Percentiles rank a stretch among this genome's conserved stretches.
Evolutionary conservation across 495 filamentous ascomycete species (phyloP).

Genomic region (Gamarada debralockiae): DNA sequence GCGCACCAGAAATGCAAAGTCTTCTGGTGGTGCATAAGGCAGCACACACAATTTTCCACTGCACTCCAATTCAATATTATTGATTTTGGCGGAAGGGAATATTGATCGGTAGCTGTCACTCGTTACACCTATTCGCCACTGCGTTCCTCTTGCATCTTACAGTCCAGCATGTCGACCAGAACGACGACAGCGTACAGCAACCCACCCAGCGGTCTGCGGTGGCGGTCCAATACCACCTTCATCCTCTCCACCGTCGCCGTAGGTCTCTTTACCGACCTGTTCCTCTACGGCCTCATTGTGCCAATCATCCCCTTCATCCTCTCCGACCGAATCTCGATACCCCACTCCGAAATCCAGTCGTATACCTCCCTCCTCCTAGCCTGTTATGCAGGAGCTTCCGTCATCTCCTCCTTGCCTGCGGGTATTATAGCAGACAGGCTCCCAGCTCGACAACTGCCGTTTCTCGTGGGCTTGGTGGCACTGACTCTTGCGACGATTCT

Average conservation of each 20-base stretch:
- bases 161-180: too few relatives aligned
- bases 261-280: constrained; percentile 58
- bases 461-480: constrained; percentile 52
- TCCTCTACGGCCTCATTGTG: constrained; percentile 56
- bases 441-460: constrained; percentile 50
- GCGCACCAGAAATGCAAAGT: too few relatives aligned
- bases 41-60: too few relatives aligned
- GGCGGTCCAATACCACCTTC: constrained; percentile 27
- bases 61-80: too few relatives aligned
- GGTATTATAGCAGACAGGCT: constrained; percentile 57
- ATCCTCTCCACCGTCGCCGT: constrained; percentile 58
- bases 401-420: constrained; percentile 52
- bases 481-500: constrained; percentile 54
- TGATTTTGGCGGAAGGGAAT: too few relatives aligned
- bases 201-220: not conserved
- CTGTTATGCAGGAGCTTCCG: constrained; percentile 53
- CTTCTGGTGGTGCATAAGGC: too few relatives aligned
- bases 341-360: constrained; percentile 47
- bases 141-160: too few relatives aligned
- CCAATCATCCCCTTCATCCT: constrained; percentile 63
- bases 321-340: constrained; percentile 44
- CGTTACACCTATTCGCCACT: too few relatives aligned
- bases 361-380: constrained; percentile 52
- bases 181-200: not conserved
- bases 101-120: too few relatives aligned